Evolutionary conservation across 2,329 filamentous ascomycete genomes (phyloP), one percentile per base, ranked within the genome.

Genomic region (Blastomyces gilchristii): DNA sequence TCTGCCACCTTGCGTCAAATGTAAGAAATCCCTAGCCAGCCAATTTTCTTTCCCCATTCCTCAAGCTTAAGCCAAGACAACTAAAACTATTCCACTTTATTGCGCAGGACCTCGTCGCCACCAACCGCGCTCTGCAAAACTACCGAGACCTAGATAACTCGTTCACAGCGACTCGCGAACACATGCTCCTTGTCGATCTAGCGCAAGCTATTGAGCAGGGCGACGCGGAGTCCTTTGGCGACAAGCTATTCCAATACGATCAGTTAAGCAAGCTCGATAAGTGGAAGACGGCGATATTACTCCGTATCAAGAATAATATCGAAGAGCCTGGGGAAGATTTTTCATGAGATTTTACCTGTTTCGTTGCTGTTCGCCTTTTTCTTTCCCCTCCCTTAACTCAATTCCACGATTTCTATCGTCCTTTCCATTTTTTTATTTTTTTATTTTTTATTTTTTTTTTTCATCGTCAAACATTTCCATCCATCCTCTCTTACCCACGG

Each of bases 211-310:
- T 96, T 63, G 87, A 94, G 72, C 82, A 85, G 41, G 87, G 87
- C 63, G 90, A 95, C 70, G 87, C 89, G 74, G 91, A 96, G 70
- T 81, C 83, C 65, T 97, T 96, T 71, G 85, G 88, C 28, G 90
- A 96, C 72, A 91, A 92, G 75, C 77, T 94, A 67, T 96, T 89
- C 80, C 87, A 93, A 74, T 97, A 85, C 73, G 91, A 97, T 75
- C 90, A 95, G 79, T 82, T 96, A 79, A 94, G 87, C 79, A 94
- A 94, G 81, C 79, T 97, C 71, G 92, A 97, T 74, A 94, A 93
- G 80, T 97, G 93, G 93, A 96, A 97, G 87, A 96, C 90, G 60
- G 90, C 88, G 41, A 80, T 96, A 63, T 76, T 96, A 66, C 79
- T 96, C 71, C 84, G 86, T 69, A 83, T 97, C 71, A 97, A 97